Base-by-base conservation (phyloP, 2,329 filamentous ascomycete species). In the Paramyrothecium sp. region DNA sequence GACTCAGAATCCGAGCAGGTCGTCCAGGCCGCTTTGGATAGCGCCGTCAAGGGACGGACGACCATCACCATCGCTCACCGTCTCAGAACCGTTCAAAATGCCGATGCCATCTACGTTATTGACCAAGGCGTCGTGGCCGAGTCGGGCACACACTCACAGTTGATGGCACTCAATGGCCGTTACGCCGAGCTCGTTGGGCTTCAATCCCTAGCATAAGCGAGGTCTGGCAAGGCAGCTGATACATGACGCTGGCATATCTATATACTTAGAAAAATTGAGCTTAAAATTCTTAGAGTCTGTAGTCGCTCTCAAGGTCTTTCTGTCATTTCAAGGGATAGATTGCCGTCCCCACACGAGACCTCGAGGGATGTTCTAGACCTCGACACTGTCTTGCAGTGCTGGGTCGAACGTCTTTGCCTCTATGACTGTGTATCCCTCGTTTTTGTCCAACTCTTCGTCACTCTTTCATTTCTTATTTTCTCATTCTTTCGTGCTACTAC, bases 1-100 rank as follows among this genome's bases (percentile, higher is more conserved):
- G 83, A 86, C 57, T 81, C 81, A 1, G 75, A 83, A 59, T 81
- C 78, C 0, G 84, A 86, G 64, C 75, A 77, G 34, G 51, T 55
- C 8, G 55, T 62, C 10, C 59, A 62, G 44, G 46, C n/a, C 5
- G 61, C 61, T 23, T 48, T 62, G 30, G 59, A 61, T 12, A 33
- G 21, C 3, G 61, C 58, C 13, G 46, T 53, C 8, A 20, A 38
- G 22, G 60, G 56, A 7, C 54, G 61, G 10, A 63, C 61, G 13
- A 61, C 58, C 8, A 50, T 63, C 44, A 47, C 56, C 11, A 52
- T 63, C 10, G 61, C 61, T 4, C 61, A 63, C 30, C 38, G 57
- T 2, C 53, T 61, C 8, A 56, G 53, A n/a, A 61, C 55, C 3
- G 51, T 61, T n/a, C 17, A 46, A 30, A 48, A 56, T 3, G 61